A percentile compares a stretch with the other conserved stretches of the same genome.
Evolutionary conservation across 139 green algal genomes (phyloP).

Genomic region (Prasinococcaceae sp.): DNA sequence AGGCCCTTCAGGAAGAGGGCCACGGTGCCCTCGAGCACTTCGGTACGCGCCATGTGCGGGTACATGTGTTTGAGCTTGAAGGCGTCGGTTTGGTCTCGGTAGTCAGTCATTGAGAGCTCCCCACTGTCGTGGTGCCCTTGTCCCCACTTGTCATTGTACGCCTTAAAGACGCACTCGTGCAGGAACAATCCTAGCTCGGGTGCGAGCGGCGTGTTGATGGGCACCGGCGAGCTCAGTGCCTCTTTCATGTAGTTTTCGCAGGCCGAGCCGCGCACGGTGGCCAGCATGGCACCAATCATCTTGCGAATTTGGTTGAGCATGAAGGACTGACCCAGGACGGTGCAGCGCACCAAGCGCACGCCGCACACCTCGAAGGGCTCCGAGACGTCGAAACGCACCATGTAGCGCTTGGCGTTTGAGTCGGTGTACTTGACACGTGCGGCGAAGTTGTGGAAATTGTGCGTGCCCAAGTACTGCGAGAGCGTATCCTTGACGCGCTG

Average conservation of each 20-base stretch:
- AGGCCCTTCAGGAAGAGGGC: slow-evolving; percentile 16
- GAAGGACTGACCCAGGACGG: slow-evolving; percentile 74
- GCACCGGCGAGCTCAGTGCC: slow-evolving; percentile 30
- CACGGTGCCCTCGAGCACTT: slow-evolving; percentile 21
- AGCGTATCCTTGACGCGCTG: slow-evolving; percentile 51
- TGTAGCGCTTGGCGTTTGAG: slow-evolving; percentile 41
- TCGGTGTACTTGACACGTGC: slow-evolving; percentile 4
- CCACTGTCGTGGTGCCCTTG: neutral
- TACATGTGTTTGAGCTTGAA: slow-evolving; percentile 44
- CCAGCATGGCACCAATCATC: slow-evolving; percentile 67
- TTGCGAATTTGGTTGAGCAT: slow-evolving; percentile 90
- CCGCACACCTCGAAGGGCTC: slow-evolving; percentile 21
- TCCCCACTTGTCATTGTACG: slow-evolving; percentile 42
- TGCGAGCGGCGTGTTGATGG: slow-evolving; percentile 53
- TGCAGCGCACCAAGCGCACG: slow-evolving; percentile 19
- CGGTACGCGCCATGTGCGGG: slow-evolving; percentile 42
- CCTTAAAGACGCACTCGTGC: slow-evolving; percentile 44
- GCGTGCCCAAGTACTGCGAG: slow-evolving; percentile 58
- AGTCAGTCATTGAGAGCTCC: slow-evolving; percentile 15
- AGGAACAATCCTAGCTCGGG: slow-evolving; percentile 75
- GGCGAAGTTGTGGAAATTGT: slow-evolving; percentile 91
- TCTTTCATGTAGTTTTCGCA: slow-evolving; percentile 23
- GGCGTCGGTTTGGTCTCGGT: slow-evolving; percentile 11
- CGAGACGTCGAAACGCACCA: slow-evolving; percentile 39
- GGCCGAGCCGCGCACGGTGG: slow-evolving; percentile 33